phyloP scores from a whole-genome alignment of 495 filamentous ascomycete genomes.

The Aspergillus olivimuriae region DNA sequence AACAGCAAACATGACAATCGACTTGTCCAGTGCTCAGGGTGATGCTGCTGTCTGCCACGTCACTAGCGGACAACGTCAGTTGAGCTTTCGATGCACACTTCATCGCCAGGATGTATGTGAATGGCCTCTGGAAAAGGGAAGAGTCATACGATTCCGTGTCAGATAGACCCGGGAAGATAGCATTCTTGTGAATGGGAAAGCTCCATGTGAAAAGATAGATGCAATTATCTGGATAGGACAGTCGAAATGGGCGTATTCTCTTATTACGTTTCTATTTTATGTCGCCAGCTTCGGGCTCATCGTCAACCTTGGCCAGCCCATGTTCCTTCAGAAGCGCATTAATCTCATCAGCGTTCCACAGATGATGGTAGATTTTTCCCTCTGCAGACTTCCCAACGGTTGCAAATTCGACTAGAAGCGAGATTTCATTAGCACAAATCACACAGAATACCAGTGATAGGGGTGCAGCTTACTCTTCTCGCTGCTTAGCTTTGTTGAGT shows the following conservation, averaged over 20 bases:
- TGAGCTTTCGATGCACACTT: constrained; percentile 18
- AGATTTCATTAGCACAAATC: constrained; percentile 1
- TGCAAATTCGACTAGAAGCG: constrained; percentile 86
- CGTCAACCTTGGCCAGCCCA: constrained; percentile 83
- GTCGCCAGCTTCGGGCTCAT: constrained; percentile 61
- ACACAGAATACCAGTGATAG: neutral
- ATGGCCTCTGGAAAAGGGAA: too few relatives aligned
- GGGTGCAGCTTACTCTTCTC: constrained; percentile 85
- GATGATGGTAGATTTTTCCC: constrained; percentile 93
- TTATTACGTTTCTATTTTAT: constrained; percentile 33
- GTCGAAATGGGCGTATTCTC: constrained; percentile 7
- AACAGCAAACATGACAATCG: constrained; percentile 16
- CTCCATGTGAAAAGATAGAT: neutral
- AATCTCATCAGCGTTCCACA: constrained; percentile 98
- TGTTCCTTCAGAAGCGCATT: constrained; percentile 90
- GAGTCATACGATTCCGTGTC: too few relatives aligned
- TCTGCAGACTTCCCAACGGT: constrained; percentile 92
- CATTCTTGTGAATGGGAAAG: neutral
- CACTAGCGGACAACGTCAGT: constrained; percentile 26
- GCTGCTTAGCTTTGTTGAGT: constrained; percentile 94
- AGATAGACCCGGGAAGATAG: too few relatives aligned
- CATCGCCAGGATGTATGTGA: too few relatives aligned
- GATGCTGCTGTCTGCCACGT: constrained; percentile 34
- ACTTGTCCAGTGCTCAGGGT: constrained; percentile 18
- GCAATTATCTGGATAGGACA: neutral